These are phyloP conservation scores for Trichoderma asperellum DNA, from an alignment of 2,329 filamentous ascomycete genomes.

Conservation along the genomic window DNA sequence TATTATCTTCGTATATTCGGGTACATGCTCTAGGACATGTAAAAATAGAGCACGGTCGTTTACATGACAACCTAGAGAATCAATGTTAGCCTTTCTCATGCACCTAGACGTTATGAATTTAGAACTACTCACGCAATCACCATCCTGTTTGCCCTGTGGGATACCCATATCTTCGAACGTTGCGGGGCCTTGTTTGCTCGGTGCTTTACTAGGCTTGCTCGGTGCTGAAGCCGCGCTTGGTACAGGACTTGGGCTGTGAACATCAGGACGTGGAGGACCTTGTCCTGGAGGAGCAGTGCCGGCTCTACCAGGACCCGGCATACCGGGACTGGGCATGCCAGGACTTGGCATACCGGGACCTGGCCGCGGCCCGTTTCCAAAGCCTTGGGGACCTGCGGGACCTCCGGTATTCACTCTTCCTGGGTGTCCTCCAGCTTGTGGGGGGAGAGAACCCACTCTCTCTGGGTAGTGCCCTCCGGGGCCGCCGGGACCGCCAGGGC, in stretches of 20 bases:
- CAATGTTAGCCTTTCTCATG: slow-evolving; percentile 46
- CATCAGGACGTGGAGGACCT: slow-evolving; percentile 26
- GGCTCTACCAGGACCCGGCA: slow-evolving; percentile 38
- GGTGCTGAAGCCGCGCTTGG: slow-evolving; percentile 40
- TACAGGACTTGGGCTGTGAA: slow-evolving; percentile 34
- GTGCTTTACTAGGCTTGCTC: slow-evolving; percentile 39
- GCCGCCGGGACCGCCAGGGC: slow-evolving; percentile 4
- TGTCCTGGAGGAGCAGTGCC: slow-evolving; percentile 46
- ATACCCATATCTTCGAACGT: slow-evolving; percentile 99
- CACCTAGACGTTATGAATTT: slow-evolving; percentile 48
- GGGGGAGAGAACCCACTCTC: slow-evolving; percentile 41
- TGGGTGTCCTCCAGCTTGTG: slow-evolving; percentile 31
- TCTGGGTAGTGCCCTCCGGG: slow-evolving; percentile 38
- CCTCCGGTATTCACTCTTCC: slow-evolving; percentile 32
- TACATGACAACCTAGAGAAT: slow-evolving; percentile 15
- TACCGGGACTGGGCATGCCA: too few relatives aligned
- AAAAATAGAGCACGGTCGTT: background rate
- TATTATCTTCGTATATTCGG: background rate
- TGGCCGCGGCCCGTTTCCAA: slow-evolving; percentile 33
- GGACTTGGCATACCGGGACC: slow-evolving; percentile 33
- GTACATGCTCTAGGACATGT: background rate
- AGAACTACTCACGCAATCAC: slow-evolving; percentile 78
- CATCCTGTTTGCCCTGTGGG: slow-evolving; percentile 78
- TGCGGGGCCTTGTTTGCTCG: slow-evolving; percentile 73
- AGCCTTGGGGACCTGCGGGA: slow-evolving; percentile 9